A percentile compares a stretch with the other conserved stretches of the same genome.
These are phyloP conservation scores for Trapa bicornis DNA, from an alignment of 345 rosid species.

Conservation along the genomic window DNA sequence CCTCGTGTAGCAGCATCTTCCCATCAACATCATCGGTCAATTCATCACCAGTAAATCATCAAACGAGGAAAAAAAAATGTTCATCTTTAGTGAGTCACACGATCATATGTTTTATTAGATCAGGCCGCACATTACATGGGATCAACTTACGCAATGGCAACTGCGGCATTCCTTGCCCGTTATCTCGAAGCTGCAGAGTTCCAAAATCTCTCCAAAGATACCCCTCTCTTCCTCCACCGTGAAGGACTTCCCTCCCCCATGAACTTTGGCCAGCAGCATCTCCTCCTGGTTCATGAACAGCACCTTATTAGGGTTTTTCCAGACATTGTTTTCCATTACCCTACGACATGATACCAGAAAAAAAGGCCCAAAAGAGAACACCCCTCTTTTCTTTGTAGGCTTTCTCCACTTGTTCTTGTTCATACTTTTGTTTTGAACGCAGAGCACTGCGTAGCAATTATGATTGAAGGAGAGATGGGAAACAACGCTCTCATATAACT, in stretches of 20 bases:
- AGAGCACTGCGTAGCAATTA: background rate
- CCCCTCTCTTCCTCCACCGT: background rate
- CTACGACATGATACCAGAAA: no score
- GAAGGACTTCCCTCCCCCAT: background rate
- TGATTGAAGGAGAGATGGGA: background rate
- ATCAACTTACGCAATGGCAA: no score
- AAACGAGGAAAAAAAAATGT: no score
- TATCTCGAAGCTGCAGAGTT: background rate
- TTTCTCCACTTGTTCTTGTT: background rate
- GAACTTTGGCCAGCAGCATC: background rate
- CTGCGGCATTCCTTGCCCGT: background rate
- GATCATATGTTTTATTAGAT: no score
- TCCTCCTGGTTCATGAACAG: background rate
- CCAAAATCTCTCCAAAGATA: background rate
- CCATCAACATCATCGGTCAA: no score
- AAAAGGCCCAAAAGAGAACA: no score
- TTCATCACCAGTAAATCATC: no score
- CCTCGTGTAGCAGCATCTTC: no score
- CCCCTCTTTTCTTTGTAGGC: background rate
- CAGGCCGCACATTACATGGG: no score
- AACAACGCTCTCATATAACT: no score
- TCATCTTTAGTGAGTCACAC: no score
- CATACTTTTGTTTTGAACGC: background rate
- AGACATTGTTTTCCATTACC: background rate
- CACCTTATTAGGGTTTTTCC: background rate